Evolutionary conservation across 495 filamentous ascomycete species (phyloP).

Genomic region (Penicilliopsis zonata): DNA sequence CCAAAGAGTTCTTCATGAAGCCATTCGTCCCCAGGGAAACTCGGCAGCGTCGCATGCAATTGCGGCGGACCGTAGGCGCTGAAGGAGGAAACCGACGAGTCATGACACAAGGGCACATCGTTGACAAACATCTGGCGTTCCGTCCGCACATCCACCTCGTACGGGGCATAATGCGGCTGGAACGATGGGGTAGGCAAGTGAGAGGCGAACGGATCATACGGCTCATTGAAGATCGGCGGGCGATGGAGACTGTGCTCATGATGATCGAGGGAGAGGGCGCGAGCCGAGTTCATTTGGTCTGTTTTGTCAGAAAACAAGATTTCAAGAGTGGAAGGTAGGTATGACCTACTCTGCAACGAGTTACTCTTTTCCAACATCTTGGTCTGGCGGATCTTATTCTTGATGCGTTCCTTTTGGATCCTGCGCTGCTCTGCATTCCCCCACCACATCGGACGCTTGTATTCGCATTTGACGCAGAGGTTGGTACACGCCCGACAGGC

Average conservation of each 20-base stretch:
- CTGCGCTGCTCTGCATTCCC: constrained; percentile 75
- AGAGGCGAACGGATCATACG: constrained; percentile 47
- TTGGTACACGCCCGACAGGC: constrained; percentile 83
- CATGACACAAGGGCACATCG: constrained; percentile 68
- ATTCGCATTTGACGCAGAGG: constrained; percentile 79
- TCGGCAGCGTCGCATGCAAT: constrained; percentile 47
- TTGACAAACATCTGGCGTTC: constrained; percentile 92
- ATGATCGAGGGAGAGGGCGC: constrained; percentile 29
- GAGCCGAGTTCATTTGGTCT: constrained; percentile 10
- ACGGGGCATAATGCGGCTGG: constrained; percentile 43
- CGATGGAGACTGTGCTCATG: constrained; percentile 68
- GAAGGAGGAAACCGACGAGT: constrained; percentile 80
- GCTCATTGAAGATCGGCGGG: constrained; percentile 41
- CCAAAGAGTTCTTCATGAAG: constrained; percentile 60
- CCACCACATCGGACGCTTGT: constrained; percentile 96
- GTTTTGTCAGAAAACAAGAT: constrained; percentile 2
- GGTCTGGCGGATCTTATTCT: constrained; percentile 93
- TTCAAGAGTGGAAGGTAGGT: constrained; percentile 18
- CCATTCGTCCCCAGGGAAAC: constrained; percentile 65
- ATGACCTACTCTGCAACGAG: constrained; percentile 29
- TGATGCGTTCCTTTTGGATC: constrained; percentile 86
- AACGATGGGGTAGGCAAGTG: constrained; percentile 31
- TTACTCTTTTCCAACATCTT: constrained; percentile 78
- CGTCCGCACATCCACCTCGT: constrained; percentile 92
- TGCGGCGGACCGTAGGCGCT: constrained; percentile 74